Evolutionary conservation across 1,139 yeast species (phyloP).

Genomic region (Yamadazyma songkhlaensis): DNA sequence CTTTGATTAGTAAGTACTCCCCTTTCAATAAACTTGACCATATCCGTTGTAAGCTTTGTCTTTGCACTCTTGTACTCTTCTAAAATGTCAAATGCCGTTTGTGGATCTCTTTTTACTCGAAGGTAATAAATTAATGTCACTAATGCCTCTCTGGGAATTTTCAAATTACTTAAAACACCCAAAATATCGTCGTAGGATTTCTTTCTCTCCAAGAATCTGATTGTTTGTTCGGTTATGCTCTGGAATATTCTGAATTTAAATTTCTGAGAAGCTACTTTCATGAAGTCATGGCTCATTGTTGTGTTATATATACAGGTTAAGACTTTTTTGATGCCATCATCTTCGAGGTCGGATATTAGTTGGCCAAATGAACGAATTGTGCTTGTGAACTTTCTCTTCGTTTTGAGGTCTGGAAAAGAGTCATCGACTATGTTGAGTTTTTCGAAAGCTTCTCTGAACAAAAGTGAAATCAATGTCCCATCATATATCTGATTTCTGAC

Average conservation of each 20-base stretch:
- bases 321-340: constrained; percentile 10
- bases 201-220: constrained; percentile 9
- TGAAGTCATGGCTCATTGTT: not conserved
- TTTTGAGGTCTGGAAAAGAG: constrained; percentile 11
- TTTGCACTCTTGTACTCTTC: constrained; percentile 5
- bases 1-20: constrained; percentile 9
- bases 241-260: constrained; percentile 6
- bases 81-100: constrained; percentile 3
- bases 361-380: constrained; percentile 29
- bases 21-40: constrained; percentile 9
- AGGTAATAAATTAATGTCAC: too few relatives aligned
- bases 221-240: constrained; percentile 4
- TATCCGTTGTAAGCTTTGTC: constrained; percentile 6
- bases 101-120: constrained; percentile 4
- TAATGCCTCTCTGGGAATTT: too few relatives aligned
- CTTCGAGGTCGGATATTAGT: constrained; percentile 23
- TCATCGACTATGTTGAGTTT: constrained; percentile 4
- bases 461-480: constrained; percentile 9
- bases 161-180: not conserved
- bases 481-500: constrained; percentile 17
- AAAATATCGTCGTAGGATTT: not conserved
- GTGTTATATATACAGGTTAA: constrained; percentile 2
- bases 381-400: constrained; percentile 22
- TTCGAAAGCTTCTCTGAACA: constrained; percentile 14
- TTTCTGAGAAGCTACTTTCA: not conserved